A percentile compares a stretch with the other conserved stretches of the same genome.
Conservation (phyloP, 1,284 basidiomycete species). For the Fomitopsis schrenkii region DNA sequence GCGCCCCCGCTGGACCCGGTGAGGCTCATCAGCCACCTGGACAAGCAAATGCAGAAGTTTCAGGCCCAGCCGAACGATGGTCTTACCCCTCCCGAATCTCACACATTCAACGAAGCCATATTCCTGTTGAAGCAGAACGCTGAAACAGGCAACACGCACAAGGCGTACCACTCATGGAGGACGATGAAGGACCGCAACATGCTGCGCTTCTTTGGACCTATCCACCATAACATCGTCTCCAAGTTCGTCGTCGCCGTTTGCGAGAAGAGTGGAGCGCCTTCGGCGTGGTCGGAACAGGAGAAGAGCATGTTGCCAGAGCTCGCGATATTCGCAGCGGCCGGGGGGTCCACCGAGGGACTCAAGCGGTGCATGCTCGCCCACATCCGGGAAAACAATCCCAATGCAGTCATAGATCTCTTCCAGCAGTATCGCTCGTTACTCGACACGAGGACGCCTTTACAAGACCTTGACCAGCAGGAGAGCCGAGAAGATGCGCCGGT, state of each 20-base stretch:
- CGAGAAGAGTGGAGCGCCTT: conserved; percentile 11
- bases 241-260: conserved; percentile 30
- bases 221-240: conserved; percentile 38
- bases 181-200: conserved; percentile 39
- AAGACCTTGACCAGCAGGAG: conserved; percentile 5
- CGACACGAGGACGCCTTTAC: conserved; percentile 4
- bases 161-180: conserved; percentile 38
- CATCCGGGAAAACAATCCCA: conserved; percentile 37
- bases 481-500: neutral
- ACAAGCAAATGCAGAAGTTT: conserved; percentile 7
- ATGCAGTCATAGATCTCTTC: conserved; percentile 45
- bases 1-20: conserved; percentile 3
- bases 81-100: conserved; percentile 10
- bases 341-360: conserved; percentile 42
- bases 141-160: conserved; percentile 8
- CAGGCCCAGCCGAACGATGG: conserved; percentile 4
- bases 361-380: conserved; percentile 44
- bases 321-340: conserved; percentile 41
- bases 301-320: conserved; percentile 38
- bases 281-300: conserved; percentile 25
- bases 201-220: conserved; percentile 37
- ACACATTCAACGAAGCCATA: conserved; percentile 16
- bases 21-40: conserved; percentile 7
- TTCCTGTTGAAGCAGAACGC: conserved; percentile 13
- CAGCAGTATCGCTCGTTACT: conserved; percentile 29